Conservation (phyloP, 169 alveolate species). For the Plasmodium knowlesi region DNA sequence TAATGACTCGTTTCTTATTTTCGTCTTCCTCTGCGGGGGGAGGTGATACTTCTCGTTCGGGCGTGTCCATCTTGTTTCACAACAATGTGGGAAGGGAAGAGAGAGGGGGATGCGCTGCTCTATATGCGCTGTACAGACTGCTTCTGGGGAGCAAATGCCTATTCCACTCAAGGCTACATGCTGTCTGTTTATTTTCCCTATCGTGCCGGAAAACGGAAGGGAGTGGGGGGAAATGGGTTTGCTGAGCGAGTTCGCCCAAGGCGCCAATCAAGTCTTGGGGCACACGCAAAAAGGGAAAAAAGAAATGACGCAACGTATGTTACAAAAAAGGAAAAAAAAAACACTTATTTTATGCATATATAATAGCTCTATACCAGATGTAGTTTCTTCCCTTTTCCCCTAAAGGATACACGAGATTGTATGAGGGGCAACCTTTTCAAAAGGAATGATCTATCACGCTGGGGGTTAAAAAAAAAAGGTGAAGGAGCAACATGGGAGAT, state of each 20-base stretch:
- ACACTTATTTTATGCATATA: not conserved
- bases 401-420: not conserved
- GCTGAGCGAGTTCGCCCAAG: not conserved
- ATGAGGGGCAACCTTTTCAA: not conserved
- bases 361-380: not conserved
- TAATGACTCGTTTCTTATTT: constrained; percentile 27
- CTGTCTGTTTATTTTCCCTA: not conserved
- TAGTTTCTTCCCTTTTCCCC: not conserved
- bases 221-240: not conserved
- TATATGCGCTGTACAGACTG: not conserved
- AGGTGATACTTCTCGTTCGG: not conserved
- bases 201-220: not conserved
- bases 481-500: not conserved
- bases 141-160: not conserved
- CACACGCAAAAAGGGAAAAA: not conserved
- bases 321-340: not conserved
- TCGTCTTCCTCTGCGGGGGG: not conserved
- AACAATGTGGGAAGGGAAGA: not conserved
- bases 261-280: not conserved
- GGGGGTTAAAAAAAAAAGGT: not conserved
- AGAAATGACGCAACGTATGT: not conserved
- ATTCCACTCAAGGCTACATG: not conserved
- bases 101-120: not conserved
- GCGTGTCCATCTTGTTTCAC: not conserved
- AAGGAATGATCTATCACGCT: not conserved